These are phyloP conservation scores for Persicaria maculosa DNA, from an alignment of 148 eudicot species.

Conservation along the genomic window DNA sequence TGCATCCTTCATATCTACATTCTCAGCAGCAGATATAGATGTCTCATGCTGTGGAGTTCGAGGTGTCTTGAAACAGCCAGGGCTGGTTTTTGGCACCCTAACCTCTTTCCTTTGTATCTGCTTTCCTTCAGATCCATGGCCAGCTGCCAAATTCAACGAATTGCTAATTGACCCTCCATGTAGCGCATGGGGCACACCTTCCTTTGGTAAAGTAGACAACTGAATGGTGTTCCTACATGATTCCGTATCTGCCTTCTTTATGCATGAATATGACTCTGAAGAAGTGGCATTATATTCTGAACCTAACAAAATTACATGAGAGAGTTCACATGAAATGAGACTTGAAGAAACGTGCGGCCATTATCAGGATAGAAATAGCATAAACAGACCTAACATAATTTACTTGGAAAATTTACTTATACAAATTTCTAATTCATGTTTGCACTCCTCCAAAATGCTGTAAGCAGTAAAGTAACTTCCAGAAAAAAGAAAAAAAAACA, in stretches of 20 bases:
- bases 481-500: neutral
- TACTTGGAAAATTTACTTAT: neutral
- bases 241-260: slow-evolving; percentile 38
- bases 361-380: neutral
- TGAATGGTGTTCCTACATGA: slow-evolving; percentile 23
- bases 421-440: neutral
- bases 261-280: slow-evolving; percentile 36
- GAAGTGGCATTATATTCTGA: slow-evolving; percentile 21
- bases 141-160: slow-evolving; percentile 26
- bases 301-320: neutral
- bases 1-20: slow-evolving; percentile 36
- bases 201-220: slow-evolving; percentile 28
- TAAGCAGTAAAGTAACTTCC: neutral
- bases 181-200: slow-evolving; percentile 24
- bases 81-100: slow-evolving; percentile 39
- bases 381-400: neutral
- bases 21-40: slow-evolving; percentile 28
- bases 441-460: neutral
- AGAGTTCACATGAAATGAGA: neutral
- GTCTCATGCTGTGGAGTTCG: slow-evolving; percentile 44
- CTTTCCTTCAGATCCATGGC: slow-evolving; percentile 37
- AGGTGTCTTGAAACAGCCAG: slow-evolving; percentile 46
- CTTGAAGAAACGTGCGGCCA: neutral
- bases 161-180: slow-evolving; percentile 26
- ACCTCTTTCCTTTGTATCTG: slow-evolving; percentile 39